Evolutionary conservation across 164 flowering plant species (phyloP).

Genomic region (Cinnamomum chago): DNA sequence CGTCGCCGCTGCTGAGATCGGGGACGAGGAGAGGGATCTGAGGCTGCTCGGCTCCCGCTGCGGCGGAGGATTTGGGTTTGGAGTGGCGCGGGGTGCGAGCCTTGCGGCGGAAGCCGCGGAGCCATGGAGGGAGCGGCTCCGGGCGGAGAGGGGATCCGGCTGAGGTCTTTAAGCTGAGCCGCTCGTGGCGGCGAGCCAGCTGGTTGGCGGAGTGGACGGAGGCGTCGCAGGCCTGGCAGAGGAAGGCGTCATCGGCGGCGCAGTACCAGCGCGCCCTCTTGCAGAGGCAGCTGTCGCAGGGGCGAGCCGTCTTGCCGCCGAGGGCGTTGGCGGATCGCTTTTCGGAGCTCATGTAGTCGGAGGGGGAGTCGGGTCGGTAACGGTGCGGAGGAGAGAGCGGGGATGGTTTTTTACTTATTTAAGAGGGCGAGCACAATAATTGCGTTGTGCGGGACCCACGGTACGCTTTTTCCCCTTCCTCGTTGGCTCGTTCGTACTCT

Average conservation of each 20-base stretch:
- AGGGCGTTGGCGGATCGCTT: constrained; percentile 53
- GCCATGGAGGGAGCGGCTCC: constrained; percentile 55
- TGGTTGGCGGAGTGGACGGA: constrained; percentile 83
- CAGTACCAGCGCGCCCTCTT: constrained; percentile 87
- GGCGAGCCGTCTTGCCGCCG: constrained; percentile 72
- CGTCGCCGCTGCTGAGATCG: constrained; percentile 47
- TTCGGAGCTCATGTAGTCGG: constrained; percentile 27
- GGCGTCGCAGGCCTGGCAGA: constrained; percentile 74
- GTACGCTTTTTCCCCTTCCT: constrained; percentile 24
- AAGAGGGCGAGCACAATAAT: constrained; percentile 13
- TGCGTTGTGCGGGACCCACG: constrained; percentile 13
- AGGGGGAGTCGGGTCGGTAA: not conserved
- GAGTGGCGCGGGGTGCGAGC: constrained; percentile 62
- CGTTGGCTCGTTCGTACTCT: constrained; percentile 20
- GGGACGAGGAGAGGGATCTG: constrained; percentile 49
- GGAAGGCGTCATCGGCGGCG: constrained; percentile 87
- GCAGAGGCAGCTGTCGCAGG: constrained; percentile 66
- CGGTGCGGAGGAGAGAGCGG: not conserved
- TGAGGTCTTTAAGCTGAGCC: constrained; percentile 68
- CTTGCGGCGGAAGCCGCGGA: constrained; percentile 58
- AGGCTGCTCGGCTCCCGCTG: constrained; percentile 13
- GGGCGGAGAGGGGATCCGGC: constrained; percentile 13
- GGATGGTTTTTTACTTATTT: constrained; percentile 4
- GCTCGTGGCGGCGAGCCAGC: constrained; percentile 66
- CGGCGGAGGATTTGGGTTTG: constrained; percentile 12